Conservation (phyloP, 2,329 filamentous ascomycete genomes). For the Proliferodiscus dingleyae region DNA sequence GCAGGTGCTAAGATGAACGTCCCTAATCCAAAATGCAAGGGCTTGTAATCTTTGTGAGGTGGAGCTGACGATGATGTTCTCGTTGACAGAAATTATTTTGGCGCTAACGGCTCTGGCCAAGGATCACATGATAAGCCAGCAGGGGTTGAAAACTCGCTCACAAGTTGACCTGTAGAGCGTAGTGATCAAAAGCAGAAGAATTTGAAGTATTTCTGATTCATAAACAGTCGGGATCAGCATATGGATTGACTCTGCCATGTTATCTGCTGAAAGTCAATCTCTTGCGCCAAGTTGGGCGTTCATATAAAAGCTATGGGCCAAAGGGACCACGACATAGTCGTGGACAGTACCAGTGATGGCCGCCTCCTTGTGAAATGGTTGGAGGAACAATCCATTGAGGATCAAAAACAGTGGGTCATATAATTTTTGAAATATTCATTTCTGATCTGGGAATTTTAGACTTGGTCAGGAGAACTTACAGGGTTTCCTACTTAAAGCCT, state of each 20-base stretch:
- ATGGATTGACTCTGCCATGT: too few species aligned
- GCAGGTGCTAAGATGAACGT: not conserved
- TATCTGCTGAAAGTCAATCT: not conserved
- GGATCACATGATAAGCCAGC: not conserved
- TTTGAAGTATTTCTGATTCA: too few species aligned
- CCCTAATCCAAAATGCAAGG: too few species aligned
- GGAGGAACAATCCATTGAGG: constrained; percentile 34
- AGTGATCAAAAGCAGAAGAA: not conserved
- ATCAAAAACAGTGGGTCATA: constrained; percentile 35
- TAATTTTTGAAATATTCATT: constrained; percentile 15
- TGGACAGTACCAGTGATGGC: too few species aligned
- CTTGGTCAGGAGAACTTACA: constrained; percentile 20
- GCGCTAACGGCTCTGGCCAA: not conserved
- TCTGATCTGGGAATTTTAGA: constrained; percentile 12
- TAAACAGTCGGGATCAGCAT: too few species aligned
- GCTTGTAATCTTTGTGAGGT: not conserved
- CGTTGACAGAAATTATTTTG: constrained; percentile 1
- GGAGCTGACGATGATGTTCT: constrained; percentile 8
- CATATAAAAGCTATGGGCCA: not conserved
- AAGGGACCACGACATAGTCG: too few species aligned
- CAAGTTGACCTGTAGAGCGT: not conserved
- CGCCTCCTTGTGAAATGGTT: constrained; percentile 36
- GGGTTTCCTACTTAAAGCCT: constrained; percentile 24
- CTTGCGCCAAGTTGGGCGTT: not conserved
- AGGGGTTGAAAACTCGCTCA: not conserved